These are phyloP conservation scores for Aspergillus tubingensis DNA, from an alignment of 2,329 filamentous ascomycete species.

Conservation along the genomic window DNA sequence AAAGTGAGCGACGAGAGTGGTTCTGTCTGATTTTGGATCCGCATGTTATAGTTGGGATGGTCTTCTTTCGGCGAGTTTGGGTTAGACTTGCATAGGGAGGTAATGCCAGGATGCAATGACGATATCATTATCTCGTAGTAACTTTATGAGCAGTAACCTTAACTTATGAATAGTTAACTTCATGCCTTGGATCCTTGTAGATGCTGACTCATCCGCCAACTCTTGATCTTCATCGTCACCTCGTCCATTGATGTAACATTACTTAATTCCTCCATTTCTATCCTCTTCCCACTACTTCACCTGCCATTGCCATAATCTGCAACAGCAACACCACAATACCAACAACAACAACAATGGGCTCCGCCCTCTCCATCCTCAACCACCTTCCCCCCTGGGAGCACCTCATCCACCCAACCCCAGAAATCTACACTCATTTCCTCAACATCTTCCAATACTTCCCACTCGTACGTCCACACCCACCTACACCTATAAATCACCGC, in stretches of 20 bases:
- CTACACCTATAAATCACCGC: neutral
- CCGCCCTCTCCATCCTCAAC: slow-evolving; percentile 25
- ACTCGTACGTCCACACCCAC: slow-evolving; percentile 46
- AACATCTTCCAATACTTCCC: slow-evolving; percentile 48
- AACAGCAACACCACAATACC: slow-evolving; percentile 16
- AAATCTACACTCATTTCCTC: slow-evolving; percentile 38
- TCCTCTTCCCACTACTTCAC: neutral
- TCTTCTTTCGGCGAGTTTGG: neutral
- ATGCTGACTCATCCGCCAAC: neutral
- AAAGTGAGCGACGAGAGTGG: neutral
- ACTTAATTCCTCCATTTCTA: neutral
- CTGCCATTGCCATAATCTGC: neutral
- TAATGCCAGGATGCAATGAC: neutral
- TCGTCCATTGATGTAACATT: neutral
- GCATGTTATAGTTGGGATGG: neutral
- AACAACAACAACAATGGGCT: slow-evolving; percentile 23
- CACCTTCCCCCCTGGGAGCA: slow-evolving; percentile 31
- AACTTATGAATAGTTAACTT: no score
- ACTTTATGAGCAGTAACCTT: neutral
- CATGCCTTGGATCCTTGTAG: neutral
- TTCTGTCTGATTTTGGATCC: neutral
- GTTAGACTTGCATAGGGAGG: neutral
- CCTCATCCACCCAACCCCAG: slow-evolving; percentile 43
- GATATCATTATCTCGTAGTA: neutral
- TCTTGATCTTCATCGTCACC: neutral